These are phyloP conservation scores for Geotrichum reessii DNA, from an alignment of 1,139 yeast species.

Conservation along the genomic window DNA sequence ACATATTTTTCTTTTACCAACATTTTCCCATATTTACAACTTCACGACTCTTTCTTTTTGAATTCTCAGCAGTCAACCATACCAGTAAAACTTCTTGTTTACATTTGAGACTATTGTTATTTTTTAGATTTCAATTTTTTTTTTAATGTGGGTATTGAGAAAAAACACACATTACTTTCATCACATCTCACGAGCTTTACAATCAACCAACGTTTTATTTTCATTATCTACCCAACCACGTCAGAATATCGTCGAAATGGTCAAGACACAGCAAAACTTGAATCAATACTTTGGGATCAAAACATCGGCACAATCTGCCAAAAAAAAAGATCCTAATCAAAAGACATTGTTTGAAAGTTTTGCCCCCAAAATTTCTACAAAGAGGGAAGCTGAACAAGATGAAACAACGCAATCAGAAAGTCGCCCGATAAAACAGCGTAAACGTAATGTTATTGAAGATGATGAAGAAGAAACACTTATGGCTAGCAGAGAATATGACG, in stretches of 20 bases:
- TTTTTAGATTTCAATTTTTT: background rate
- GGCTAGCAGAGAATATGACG: background rate
- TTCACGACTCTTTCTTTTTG: background rate
- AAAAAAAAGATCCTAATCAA: background rate
- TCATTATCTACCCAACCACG: background rate
- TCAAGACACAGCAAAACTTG: constrained; percentile 7
- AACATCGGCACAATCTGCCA: background rate
- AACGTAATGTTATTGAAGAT: background rate
- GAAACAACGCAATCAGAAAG: background rate
- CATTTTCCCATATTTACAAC: background rate
- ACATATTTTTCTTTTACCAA: background rate
- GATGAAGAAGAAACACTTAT: constrained; percentile 8
- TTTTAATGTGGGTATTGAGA: background rate
- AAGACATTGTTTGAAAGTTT: background rate
- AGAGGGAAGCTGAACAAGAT: background rate
- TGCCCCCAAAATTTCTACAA: background rate
- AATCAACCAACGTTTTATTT: background rate
- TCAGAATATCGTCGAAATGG: constrained; percentile 1
- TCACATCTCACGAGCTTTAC: background rate
- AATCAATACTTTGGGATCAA: constrained; percentile 8
- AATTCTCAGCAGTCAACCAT: background rate
- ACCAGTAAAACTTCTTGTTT: background rate
- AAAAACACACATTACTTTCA: background rate
- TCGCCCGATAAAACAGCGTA: constrained; percentile 5
- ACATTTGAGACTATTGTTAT: background rate